These are phyloP conservation scores for Phylloporus sp. DNA, from an alignment of 768 basidiomycete genomes.

Conservation along the genomic window DNA sequence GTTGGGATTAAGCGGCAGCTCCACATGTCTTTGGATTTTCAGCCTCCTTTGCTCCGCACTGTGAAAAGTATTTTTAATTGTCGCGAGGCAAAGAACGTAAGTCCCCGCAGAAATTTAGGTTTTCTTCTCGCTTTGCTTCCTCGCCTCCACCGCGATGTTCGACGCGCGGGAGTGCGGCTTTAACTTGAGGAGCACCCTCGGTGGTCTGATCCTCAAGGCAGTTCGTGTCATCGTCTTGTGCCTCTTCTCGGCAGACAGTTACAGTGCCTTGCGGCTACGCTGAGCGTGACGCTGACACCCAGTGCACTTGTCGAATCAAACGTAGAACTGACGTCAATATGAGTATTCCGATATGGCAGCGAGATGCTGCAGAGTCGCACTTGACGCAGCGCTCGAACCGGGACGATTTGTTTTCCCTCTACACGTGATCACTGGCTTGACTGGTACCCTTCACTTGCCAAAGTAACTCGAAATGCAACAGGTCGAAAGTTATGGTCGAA, in stretches of 20 bases:
- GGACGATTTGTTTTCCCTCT: no score
- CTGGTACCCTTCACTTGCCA: no score
- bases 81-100: conserved; percentile 25
- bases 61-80: conserved; percentile 10
- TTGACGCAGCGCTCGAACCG: conserved; percentile 2
- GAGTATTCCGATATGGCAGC: background rate
- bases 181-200: background rate
- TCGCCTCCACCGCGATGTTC: conserved; percentile 1
- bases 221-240: background rate
- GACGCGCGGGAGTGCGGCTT: conserved; percentile 1
- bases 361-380: background rate
- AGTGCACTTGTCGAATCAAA: background rate
- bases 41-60: conserved; percentile 20
- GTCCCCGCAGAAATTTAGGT: conserved; percentile 10
- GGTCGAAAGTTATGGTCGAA: conserved; percentile 41
- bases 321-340: background rate
- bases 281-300: no score
- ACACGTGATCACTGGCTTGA: no score
- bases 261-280: background rate
- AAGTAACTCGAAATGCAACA: conserved; percentile 13
- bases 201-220: conserved; percentile 2
- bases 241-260: background rate
- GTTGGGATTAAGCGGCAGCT: conserved; percentile 25
- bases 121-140: conserved; percentile 14
- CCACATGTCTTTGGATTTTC: conserved; percentile 9